A percentile compares a stretch with the other conserved stretches of the same genome.
Evolutionary conservation across 352 stramenopile genomes (phyloP).

Genomic region (Phytophthora tubulina): DNA sequence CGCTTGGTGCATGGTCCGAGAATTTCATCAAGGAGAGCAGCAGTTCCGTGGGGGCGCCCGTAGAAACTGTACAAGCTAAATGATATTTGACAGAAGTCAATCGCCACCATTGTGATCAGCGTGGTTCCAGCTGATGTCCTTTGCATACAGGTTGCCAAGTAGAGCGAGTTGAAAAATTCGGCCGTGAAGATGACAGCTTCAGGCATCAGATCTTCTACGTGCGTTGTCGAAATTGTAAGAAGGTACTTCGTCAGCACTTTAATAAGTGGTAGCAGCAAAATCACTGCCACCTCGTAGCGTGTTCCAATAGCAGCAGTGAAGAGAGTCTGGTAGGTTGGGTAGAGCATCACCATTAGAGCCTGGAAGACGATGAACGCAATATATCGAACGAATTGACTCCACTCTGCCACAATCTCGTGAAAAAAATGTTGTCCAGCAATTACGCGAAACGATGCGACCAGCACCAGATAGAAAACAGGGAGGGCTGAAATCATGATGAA

Average conservation of each 20-base stretch:
- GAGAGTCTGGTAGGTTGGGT: conserved; percentile 13
- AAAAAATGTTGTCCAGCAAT: conserved; percentile 8
- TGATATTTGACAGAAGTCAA: conserved; percentile 14
- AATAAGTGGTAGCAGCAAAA: conserved; percentile 15
- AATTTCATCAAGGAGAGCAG: neutral
- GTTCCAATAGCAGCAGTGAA: conserved; percentile 1
- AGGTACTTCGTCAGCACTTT: conserved; percentile 26
- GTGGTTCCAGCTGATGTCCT: conserved; percentile 3
- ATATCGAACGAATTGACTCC: neutral
- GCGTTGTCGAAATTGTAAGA: neutral
- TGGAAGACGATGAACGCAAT: neutral
- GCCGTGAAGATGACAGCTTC: conserved; percentile 22
- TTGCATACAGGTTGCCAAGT: conserved; percentile 26
- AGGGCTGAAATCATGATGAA: conserved; percentile 11
- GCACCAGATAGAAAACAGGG: conserved; percentile 6
- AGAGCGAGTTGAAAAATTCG: conserved; percentile 30
- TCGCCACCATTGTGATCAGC: conserved; percentile 1
- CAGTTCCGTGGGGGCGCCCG: too few species aligned
- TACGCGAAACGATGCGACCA: conserved; percentile 12
- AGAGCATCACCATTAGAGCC: conserved; percentile 11
- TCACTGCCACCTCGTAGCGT: conserved; percentile 2
- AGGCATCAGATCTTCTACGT: conserved; percentile 33
- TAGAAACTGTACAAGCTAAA: conserved; percentile 1
- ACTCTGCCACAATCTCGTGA: neutral
- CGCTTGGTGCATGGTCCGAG: neutral